Evolutionary conservation across 495 filamentous ascomycete genomes (phyloP), one percentile per base, ranked within the genome.

Genomic region (Daldinia caldariorum): DNA sequence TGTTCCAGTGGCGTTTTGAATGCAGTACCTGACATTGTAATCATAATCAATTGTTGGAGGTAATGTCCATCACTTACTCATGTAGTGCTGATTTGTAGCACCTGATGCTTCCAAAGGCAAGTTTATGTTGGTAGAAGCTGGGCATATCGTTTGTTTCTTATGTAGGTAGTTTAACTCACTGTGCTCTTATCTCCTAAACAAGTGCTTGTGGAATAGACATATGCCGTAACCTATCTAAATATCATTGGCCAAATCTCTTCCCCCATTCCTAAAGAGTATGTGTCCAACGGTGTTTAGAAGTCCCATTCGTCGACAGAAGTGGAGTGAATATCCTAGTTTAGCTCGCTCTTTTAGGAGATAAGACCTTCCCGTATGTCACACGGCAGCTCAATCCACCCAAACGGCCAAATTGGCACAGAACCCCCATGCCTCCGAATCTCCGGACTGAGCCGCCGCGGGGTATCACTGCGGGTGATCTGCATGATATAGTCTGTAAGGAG

Each of bases 401-500:
- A 47, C 43, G 20, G 16, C 7, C 18, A 47, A 12, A 47, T 22
- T 47, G 43, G 43, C 16, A 47, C 43, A 47, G 16, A 47, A 26
- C 26, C 43, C 43, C 43, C 43, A 47, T 22, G 43, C 18, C 20
- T 47, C 43, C 18, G 43, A 47, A 13, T 22, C 16, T 13, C 18
- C 43, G 43, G 43, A 47, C 43, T 47, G 43, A 47, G 43, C 43
- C 43, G 18, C 43, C 16, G 43, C 3, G 43, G 43, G 43, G 43
- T 45, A 20, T 5, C 4, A 22, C 12, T 47, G 9, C 43, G 43
- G 43, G 16, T 22, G 43, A 47, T 16, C 4, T 47, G 43, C 43
- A 47, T 47, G 1, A 35, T 1, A 22, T 13, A 26, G 26, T 26
- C 26, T 26, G 3, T 22, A 20, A 18, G 20, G 43, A 47, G 20